Percentiles rank a stretch among this genome's conserved stretches.
Conservation (phyloP, 2,329 filamentous ascomycete genomes). For the Phaeoacremonium minimum region DNA sequence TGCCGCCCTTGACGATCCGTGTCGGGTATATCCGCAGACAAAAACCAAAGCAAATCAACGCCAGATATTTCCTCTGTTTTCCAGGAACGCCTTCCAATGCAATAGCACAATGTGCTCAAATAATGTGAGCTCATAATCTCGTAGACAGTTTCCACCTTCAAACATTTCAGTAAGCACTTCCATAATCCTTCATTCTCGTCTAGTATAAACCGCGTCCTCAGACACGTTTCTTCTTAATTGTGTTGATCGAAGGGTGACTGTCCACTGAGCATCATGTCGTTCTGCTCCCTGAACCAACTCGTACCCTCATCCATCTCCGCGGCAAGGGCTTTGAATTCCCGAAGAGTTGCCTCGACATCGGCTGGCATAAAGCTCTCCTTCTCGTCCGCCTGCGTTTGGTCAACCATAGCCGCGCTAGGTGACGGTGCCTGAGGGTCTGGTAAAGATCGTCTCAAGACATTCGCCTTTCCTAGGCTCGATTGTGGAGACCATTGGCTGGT, state of each 20-base stretch:
- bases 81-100: too few relatives aligned
- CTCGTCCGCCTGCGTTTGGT: too few relatives aligned
- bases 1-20: not conserved
- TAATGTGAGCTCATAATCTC: too few relatives aligned
- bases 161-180: too few relatives aligned
- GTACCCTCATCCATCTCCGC: conserved; percentile 41
- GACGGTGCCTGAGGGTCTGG: too few relatives aligned
- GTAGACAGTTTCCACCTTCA: too few relatives aligned
- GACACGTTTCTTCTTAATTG: too few relatives aligned
- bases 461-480: conserved; percentile 13
- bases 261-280: conserved; percentile 32
- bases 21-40: not conserved
- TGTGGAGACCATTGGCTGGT: conserved; percentile 6
- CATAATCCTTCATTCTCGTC: too few relatives aligned
- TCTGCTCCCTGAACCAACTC: conserved; percentile 43
- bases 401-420: too few relatives aligned
- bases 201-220: too few relatives aligned
- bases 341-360: conserved; percentile 29
- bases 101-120: too few relatives aligned
- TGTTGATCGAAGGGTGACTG: too few relatives aligned
- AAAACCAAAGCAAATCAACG: not conserved
- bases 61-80: not conserved
- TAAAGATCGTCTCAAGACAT: conserved; percentile 19
- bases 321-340: conserved; percentile 34
- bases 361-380: conserved; percentile 19